Evolutionary conservation across 2,329 filamentous ascomycete species (phyloP), one percentile per base, ranked within the genome.

Genomic region (Aspergillus ustus): DNA sequence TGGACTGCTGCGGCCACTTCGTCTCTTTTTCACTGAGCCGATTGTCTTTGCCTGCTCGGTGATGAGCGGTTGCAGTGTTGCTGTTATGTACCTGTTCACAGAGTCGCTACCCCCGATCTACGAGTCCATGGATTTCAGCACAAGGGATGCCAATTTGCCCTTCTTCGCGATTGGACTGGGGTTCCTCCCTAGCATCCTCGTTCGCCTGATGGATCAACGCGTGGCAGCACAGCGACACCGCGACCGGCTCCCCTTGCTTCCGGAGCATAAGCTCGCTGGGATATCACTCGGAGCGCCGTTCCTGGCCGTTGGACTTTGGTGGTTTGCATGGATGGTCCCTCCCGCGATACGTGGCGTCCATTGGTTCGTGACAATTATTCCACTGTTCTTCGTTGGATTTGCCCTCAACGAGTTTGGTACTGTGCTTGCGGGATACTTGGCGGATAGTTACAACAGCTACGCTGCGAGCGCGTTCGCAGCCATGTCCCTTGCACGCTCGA

Each of bases 251-350:
- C 60, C 67, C 8, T 60, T 77, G 17, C 67, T 72, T 19, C 81
- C 81, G 0, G 82, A 84, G 69, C 76, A 83, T 68, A 84, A 84
- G 55, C 73, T 84, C 5, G 63, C 73, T 13, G 82, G 81, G 6
- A 80, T 84, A 55, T 73, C 73, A 19, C 69, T 83, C 20, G 82
- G 80, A 1, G 79, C 79, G 0, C 81, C 82, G 0, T 69, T 76
- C 9, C 72, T 83, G 4, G 78, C 81, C 3, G 66, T 78, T 20
- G 80, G 78, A 0, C 72, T 84, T 0, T 82, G 80, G 76, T 79
- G 76, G 75, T 82, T 84, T 60, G 78, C 78, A 4, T 80, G 78
- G 74, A 83, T 82, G 1, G 76, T 83, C 3, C 82, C 83, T 0
- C 81, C 81, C 0, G 64, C 66, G 3, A 65, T 74, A 1, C 61